Conservation (phyloP, 2,329 filamentous ascomycete genomes). For the Aspergillus sp. region DNA sequence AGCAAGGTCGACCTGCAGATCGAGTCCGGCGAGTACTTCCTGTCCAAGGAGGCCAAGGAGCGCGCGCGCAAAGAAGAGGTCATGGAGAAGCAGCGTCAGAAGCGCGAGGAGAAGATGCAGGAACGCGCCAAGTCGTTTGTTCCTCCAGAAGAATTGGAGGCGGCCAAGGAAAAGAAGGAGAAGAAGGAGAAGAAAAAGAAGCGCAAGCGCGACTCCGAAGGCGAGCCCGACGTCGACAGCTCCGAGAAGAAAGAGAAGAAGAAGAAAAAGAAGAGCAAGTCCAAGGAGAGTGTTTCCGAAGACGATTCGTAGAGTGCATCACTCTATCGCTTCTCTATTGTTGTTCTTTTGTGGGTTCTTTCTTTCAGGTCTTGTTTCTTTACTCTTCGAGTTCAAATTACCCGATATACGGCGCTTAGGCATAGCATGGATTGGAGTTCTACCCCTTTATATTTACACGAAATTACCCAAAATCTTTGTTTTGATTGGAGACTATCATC, state of each 20-base stretch:
- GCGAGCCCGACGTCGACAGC: constrained; percentile 29
- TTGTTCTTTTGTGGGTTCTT: constrained; percentile 7
- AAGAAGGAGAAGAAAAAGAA: constrained; percentile 45
- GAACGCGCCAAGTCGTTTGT: constrained; percentile 84
- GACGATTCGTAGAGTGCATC: constrained; percentile 18
- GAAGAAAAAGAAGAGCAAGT: constrained; percentile 45
- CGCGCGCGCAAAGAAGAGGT: constrained; percentile 74
- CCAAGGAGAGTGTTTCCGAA: constrained; percentile 27
- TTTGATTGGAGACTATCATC: not conserved
- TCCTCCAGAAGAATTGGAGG: constrained; percentile 72
- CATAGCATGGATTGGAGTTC: constrained; percentile 39
- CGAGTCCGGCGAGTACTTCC: constrained; percentile 94
- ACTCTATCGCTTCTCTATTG: constrained; percentile 2
- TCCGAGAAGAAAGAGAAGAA: constrained; percentile 62
- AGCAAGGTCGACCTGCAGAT: constrained; percentile 98
- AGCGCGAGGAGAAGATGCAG: constrained; percentile 83
- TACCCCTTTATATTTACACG: constrained; percentile 9
- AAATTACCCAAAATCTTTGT: not conserved
- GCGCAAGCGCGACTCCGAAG: constrained; percentile 36
- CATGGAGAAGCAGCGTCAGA: constrained; percentile 78
- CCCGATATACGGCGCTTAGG: constrained; percentile 30
- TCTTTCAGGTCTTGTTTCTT: constrained; percentile 10
- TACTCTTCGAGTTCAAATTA: constrained; percentile 4
- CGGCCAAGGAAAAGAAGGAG: constrained; percentile 47
- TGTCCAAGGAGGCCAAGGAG: constrained; percentile 90